Percentiles rank a stretch among this genome's conserved stretches.
Conservation (phyloP, 805 yeast genomes). For the Starmerella cellae region DNA sequence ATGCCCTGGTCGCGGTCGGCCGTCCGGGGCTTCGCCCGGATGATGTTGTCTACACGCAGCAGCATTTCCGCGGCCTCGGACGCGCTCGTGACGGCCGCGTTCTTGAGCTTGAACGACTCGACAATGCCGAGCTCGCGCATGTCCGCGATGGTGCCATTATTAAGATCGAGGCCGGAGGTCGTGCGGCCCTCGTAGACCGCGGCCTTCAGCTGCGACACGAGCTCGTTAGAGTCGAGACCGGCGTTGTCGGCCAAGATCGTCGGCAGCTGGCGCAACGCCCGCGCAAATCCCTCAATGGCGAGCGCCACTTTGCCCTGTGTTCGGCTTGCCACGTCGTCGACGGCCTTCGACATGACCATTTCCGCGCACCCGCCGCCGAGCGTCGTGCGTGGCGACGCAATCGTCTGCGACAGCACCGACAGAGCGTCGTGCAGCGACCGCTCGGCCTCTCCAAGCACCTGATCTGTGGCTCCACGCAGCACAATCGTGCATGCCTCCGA, state of each 20-base stretch:
- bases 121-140: slow-evolving; percentile 89
- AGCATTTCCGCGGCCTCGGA: slow-evolving; percentile 97
- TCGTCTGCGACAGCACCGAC: slow-evolving; percentile 88
- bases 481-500: slow-evolving; percentile 96
- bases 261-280: slow-evolving; percentile 88
- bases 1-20: slow-evolving; percentile 41
- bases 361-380: slow-evolving; percentile 93
- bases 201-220: slow-evolving; percentile 79
- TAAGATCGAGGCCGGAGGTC: slow-evolving; percentile 81
- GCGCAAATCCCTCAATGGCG: slow-evolving; percentile 89
- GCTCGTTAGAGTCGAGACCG: slow-evolving; percentile 85
- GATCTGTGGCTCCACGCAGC: slow-evolving; percentile 94
- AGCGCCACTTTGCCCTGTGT: slow-evolving; percentile 85
- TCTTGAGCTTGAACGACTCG: slow-evolving; percentile 82
- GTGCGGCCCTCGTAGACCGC: slow-evolving; percentile 84
- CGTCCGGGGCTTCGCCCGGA: slow-evolving; percentile 93
- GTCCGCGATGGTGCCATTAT: slow-evolving; percentile 74
- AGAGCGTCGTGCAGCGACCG: slow-evolving; percentile 94
- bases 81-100: slow-evolving; percentile 88
- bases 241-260: slow-evolving; percentile 94
- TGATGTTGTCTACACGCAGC: slow-evolving; percentile 89
- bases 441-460: slow-evolving; percentile 90
- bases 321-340: slow-evolving; percentile 80
- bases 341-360: slow-evolving; percentile 95
- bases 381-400: slow-evolving; percentile 79